Conservation (phyloP, 2,329 filamentous ascomycete species). For the Exophiala viscosa region DNA sequence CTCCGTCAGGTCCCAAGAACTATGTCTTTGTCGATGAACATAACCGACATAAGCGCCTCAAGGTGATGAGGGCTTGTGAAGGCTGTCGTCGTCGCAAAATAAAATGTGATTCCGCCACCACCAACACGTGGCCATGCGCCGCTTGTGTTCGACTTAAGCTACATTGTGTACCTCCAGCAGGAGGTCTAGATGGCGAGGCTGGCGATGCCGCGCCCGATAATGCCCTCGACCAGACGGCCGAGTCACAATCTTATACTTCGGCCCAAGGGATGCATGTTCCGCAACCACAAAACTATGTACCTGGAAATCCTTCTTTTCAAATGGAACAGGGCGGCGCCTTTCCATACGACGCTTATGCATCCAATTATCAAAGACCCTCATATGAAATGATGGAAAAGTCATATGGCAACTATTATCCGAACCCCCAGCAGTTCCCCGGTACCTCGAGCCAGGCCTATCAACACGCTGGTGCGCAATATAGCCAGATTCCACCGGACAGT, state of each 20-base stretch:
- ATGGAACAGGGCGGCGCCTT: slow-evolving; percentile 10
- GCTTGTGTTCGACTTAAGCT: slow-evolving; percentile 89
- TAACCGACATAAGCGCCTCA: slow-evolving; percentile 93
- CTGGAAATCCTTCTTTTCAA: slow-evolving; percentile 8
- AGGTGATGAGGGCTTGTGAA: slow-evolving; percentile 97
- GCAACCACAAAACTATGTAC: slow-evolving; percentile 17
- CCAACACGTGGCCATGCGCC: slow-evolving; percentile 95
- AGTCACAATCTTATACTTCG: slow-evolving; percentile 8
- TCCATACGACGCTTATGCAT: slow-evolving; percentile 17
- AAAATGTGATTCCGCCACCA: slow-evolving; percentile 95
- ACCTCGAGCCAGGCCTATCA: slow-evolving; percentile 15
- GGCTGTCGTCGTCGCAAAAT: slow-evolving; percentile 94
- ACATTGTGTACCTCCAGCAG: slow-evolving; percentile 84
- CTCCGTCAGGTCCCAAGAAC: slow-evolving; percentile 46
- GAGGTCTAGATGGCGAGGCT: slow-evolving; percentile 63
- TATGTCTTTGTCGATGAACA: slow-evolving; percentile 99
- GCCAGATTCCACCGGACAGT: slow-evolving; percentile 12
- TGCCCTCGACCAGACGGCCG: slow-evolving; percentile 8
- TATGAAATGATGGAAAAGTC: slow-evolving; percentile 11
- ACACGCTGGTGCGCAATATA: slow-evolving; percentile 4
- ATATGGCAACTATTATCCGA: slow-evolving; percentile 18
- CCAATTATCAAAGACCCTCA: slow-evolving; percentile 15
- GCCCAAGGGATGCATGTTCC: slow-evolving; percentile 7
- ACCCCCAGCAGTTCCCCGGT: slow-evolving; percentile 9
- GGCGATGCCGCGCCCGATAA: slow-evolving; percentile 6